A percentile compares a stretch with the other conserved stretches of the same genome.
These are phyloP conservation scores for Hericium coralloides DNA, from an alignment of 768 basidiomycete species.

Conservation along the genomic window DNA sequence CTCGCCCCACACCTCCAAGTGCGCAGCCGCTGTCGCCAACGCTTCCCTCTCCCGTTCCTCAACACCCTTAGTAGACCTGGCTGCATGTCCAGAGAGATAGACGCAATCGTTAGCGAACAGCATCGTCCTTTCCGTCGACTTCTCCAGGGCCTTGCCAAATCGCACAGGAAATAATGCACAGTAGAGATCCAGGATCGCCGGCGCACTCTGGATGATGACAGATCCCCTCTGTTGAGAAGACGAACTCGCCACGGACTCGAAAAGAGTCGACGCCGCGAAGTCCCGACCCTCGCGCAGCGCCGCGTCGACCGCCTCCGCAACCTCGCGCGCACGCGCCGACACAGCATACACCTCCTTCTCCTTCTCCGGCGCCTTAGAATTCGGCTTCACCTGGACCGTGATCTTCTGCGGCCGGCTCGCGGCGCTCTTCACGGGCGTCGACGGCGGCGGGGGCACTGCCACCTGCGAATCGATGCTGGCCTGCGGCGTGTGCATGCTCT, in stretches of 20 bases:
- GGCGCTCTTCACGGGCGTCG: slow-evolving; percentile 17
- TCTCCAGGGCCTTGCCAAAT: slow-evolving; percentile 35
- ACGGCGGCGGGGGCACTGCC: slow-evolving; percentile 14
- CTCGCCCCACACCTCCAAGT: slow-evolving; percentile 48
- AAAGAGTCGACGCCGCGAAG: slow-evolving; percentile 47
- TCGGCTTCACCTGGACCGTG: background rate
- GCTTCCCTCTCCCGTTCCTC: slow-evolving; percentile 31
- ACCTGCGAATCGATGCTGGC: slow-evolving; percentile 13
- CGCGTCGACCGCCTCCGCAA: slow-evolving; percentile 9
- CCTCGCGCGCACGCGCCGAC: slow-evolving; percentile 5
- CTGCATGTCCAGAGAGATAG: slow-evolving; percentile 37
- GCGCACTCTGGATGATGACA: slow-evolving; percentile 50
- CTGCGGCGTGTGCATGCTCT: slow-evolving; percentile 21
- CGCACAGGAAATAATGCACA: slow-evolving; percentile 69
- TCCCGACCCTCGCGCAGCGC: slow-evolving; percentile 27
- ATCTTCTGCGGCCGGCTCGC: background rate
- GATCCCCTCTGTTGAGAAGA: slow-evolving; percentile 29
- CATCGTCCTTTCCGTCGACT: slow-evolving; percentile 49
- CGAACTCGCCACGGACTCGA: slow-evolving; percentile 24
- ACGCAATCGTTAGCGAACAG: slow-evolving; percentile 77
- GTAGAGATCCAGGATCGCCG: slow-evolving; percentile 68
- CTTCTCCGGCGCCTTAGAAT: background rate
- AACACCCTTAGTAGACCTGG: slow-evolving; percentile 25
- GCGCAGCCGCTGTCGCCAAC: slow-evolving; percentile 40
- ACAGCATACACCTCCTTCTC: slow-evolving; percentile 7